A percentile compares a stretch with the other conserved stretches of the same genome.
Evolutionary conservation across 148 eudicot species (phyloP).

Genomic region (Persicaria tinctoria): DNA sequence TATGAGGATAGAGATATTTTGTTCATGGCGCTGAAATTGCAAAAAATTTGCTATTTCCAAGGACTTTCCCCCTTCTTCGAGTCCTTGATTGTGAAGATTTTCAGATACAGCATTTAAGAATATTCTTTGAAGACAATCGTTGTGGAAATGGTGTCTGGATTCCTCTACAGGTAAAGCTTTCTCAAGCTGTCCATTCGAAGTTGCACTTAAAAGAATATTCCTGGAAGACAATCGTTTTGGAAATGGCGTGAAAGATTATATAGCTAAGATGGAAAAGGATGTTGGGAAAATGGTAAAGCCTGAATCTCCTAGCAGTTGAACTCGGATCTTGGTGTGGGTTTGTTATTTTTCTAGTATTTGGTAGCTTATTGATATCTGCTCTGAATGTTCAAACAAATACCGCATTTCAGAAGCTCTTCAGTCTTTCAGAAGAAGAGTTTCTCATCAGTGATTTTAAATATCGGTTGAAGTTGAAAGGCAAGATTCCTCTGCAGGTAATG

Average conservation of each 20-base stretch:
- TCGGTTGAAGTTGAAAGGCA: conserved; percentile 64
- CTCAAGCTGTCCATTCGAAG: conserved; percentile 88
- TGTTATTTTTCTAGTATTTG: not conserved
- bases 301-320: not conserved
- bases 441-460: conserved; percentile 89
- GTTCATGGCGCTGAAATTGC: no score
- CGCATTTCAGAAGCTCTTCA: conserved; percentile 90
- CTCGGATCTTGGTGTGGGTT: not conserved
- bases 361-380: not conserved
- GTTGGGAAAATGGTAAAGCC: conserved; percentile 95
- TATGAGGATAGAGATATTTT: no score
- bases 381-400: conserved; percentile 53
- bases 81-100: not conserved
- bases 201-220: conserved; percentile 68
- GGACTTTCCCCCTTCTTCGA: not conserved
- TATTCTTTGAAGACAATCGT: no score
- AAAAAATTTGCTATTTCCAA: not conserved
- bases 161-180: conserved; percentile 34
- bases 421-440: conserved; percentile 94
- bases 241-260: conserved; percentile 66
- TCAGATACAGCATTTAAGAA: no score
- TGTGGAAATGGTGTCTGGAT: no score
- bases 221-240: conserved; percentile 69
- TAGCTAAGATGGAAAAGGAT: conserved; percentile 84
- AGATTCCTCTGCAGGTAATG: conserved; percentile 87